Evolutionary conservation across 441 rosid genomes (phyloP).

Genomic region (Syzygium malaccense): DNA sequence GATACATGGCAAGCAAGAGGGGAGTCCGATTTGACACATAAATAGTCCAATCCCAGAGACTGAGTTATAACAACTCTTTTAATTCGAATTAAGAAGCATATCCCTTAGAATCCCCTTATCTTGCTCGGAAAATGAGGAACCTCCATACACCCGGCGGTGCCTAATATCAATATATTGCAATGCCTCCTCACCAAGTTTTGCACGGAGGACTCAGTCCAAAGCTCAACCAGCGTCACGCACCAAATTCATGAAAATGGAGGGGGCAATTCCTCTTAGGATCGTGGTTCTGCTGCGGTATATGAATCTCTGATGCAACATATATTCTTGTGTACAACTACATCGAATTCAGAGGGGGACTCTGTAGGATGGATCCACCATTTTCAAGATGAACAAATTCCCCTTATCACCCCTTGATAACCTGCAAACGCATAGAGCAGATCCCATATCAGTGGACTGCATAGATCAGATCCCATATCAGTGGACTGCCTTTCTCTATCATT

Average conservation of each 20-base stretch:
- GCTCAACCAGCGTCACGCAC: background rate
- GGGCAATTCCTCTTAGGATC: background rate
- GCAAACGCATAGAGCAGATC: background rate
- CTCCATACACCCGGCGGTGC: background rate
- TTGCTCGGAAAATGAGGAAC: background rate
- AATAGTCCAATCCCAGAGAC: background rate
- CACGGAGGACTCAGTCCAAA: background rate
- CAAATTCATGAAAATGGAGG: background rate
- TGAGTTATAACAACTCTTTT: background rate
- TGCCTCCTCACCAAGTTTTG: background rate
- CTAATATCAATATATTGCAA: background rate
- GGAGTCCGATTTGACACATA: background rate
- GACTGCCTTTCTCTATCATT: background rate
- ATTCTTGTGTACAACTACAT: background rate
- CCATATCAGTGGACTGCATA: background rate
- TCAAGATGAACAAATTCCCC: slow-evolving; percentile 39
- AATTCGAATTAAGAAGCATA: background rate
- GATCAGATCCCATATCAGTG: background rate
- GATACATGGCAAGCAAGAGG: background rate
- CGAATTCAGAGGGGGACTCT: slow-evolving; percentile 21
- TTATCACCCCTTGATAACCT: slow-evolving; percentile 39
- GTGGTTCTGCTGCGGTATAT: background rate
- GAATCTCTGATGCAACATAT: background rate
- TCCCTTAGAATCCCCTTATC: background rate
- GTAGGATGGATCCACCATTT: slow-evolving; percentile 43